These are phyloP conservation scores for Penicillium lagena DNA, from an alignment of 495 filamentous ascomycete genomes.

Conservation along the genomic window DNA sequence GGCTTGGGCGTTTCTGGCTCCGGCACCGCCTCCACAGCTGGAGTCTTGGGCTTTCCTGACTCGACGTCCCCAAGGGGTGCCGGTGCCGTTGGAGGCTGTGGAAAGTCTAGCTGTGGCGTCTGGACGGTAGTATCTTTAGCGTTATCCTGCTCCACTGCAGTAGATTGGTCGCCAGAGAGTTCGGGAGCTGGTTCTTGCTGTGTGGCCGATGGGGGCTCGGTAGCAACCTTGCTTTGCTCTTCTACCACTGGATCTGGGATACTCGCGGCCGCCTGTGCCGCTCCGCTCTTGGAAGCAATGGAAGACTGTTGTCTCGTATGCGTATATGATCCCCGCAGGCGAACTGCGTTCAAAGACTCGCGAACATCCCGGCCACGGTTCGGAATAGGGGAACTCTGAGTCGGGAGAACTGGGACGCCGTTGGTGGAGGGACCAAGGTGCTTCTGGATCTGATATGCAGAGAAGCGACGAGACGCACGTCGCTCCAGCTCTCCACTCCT, in stretches of 20 bases:
- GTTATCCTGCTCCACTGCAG: conserved; percentile 28
- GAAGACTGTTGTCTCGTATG: conserved; percentile 58
- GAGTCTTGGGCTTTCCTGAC: conserved; percentile 43
- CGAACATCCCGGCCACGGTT: conserved; percentile 83
- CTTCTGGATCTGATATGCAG: conserved; percentile 91
- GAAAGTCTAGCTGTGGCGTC: conserved; percentile 19
- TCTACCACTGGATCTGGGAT: conserved; percentile 61
- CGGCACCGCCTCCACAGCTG: conserved; percentile 19
- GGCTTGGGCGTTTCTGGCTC: conserved; percentile 33
- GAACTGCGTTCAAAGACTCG: conserved; percentile 89
- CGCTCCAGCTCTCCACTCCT: conserved; percentile 88
- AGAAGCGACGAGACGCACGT: conserved; percentile 87
- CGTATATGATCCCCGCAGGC: conserved; percentile 61
- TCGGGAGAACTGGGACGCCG: conserved; percentile 78
- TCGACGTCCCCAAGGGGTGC: conserved; percentile 32
- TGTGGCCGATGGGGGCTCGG: conserved; percentile 26
- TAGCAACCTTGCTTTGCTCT: conserved; percentile 21
- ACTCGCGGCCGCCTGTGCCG: conserved; percentile 40
- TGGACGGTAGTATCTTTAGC: conserved; percentile 15
- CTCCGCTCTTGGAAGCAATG: conserved; percentile 46
- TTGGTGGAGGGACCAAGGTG: conserved; percentile 75
- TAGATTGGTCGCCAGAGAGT: conserved; percentile 56
- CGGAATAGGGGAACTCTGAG: conserved; percentile 79
- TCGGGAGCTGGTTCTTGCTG: conserved; percentile 34
- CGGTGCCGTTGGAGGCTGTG: conserved; percentile 24